These are phyloP conservation scores for Filobasidium uniguttulatum DNA, from an alignment of 1,284 basidiomycete species.

Conservation along the genomic window DNA sequence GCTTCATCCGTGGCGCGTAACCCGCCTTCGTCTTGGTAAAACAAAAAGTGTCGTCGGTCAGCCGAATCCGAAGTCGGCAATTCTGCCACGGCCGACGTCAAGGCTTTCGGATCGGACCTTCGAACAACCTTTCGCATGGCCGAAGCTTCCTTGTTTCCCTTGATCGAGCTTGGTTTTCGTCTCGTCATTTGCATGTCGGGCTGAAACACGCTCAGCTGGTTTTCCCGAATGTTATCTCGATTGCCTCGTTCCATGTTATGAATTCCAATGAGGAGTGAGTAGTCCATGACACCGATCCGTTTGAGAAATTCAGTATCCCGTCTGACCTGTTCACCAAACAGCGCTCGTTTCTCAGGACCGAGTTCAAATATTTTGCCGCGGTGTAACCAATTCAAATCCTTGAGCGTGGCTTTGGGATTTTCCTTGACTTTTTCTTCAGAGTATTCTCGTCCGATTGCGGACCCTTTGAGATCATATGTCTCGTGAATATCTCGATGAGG, in stretches of 20 bases:
- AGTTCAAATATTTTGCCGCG: slow-evolving; percentile 64
- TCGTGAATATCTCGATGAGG: slow-evolving; percentile 95
- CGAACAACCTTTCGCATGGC: slow-evolving; percentile 76
- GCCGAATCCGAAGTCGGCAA: slow-evolving; percentile 52
- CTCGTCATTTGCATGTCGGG: slow-evolving; percentile 44
- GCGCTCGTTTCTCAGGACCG: slow-evolving; percentile 82
- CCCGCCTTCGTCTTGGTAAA: slow-evolving; percentile 95
- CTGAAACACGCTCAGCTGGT: slow-evolving; percentile 84
- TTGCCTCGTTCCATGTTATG: slow-evolving; percentile 87
- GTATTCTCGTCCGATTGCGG: slow-evolving; percentile 76
- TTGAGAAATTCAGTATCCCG: slow-evolving; percentile 77
- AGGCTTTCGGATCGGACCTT: slow-evolving; percentile 61
- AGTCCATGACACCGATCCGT: slow-evolving; percentile 84
- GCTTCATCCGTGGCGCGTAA: slow-evolving; percentile 74
- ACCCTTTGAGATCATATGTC: slow-evolving; percentile 94
- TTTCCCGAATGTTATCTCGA: slow-evolving; percentile 73
- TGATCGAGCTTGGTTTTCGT: slow-evolving; percentile 47
- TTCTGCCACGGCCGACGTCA: slow-evolving; percentile 47
- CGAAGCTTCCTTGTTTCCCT: slow-evolving; percentile 55
- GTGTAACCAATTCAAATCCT: slow-evolving; percentile 94
- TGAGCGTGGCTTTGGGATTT: slow-evolving; percentile 78
- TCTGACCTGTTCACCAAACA: slow-evolving; percentile 77
- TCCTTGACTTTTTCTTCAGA: slow-evolving; percentile 65
- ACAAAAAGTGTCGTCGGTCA: slow-evolving; percentile 73
- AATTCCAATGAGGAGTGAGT: slow-evolving; percentile 83